Conservation (phyloP, 768 basidiomycete genomes). For the Russula compacta region DNA sequence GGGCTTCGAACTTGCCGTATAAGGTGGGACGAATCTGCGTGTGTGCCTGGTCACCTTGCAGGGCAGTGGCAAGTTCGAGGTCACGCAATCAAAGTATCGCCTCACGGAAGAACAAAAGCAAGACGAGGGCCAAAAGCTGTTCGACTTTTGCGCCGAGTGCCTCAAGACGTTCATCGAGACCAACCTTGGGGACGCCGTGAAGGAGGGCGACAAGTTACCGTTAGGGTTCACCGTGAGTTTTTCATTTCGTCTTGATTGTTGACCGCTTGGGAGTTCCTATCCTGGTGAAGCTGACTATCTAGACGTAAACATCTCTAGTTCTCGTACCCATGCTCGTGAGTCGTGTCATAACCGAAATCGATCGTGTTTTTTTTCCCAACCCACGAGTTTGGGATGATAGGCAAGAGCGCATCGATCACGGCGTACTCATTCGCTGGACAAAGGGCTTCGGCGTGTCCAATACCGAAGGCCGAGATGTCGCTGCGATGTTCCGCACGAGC, state of each 20-base stretch:
- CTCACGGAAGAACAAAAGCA: conserved; percentile 97
- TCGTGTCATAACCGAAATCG: conserved; percentile 19
- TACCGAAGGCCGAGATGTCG: conserved; percentile 89
- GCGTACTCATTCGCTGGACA: conserved; percentile 95
- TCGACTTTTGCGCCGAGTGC: conserved; percentile 97
- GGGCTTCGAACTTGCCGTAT: not conserved
- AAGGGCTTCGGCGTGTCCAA: conserved; percentile 93
- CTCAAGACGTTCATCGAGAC: conserved; percentile 80
- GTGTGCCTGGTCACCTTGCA: conserved; percentile 92
- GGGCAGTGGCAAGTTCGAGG: conserved; percentile 93
- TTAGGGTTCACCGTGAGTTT: conserved; percentile 88
- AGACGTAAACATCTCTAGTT: conserved; percentile 41
- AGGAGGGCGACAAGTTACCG: conserved; percentile 54
- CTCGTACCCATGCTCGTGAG: conserved; percentile 90
- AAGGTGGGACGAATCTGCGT: conserved; percentile 94
- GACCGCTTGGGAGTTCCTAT: conserved; percentile 1
- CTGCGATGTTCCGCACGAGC: conserved; percentile 82
- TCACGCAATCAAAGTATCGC: conserved; percentile 96
- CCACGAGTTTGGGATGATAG: conserved; percentile 29
- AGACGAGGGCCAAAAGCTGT: conserved; percentile 88
- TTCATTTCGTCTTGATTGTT: not conserved
- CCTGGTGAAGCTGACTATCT: conserved; percentile 13
- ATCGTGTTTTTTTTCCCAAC: not conserved
- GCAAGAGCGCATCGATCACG: conserved; percentile 92
- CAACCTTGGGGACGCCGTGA: conserved; percentile 47